Conservation (phyloP, 805 yeast species). For the Zygosaccharomyces gambellarensis region DNA sequence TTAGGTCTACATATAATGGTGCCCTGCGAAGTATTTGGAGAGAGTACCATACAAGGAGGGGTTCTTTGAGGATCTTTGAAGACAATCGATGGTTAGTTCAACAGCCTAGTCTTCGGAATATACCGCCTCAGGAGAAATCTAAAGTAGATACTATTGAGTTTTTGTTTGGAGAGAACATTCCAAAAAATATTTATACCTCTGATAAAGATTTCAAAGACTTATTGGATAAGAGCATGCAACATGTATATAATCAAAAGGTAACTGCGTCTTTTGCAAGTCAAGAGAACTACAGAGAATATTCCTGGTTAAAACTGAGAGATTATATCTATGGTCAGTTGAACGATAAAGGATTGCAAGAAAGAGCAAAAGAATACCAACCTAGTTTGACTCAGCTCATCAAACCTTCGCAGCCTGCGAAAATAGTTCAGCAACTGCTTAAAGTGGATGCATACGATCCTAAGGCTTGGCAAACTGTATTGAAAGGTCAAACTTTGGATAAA, state of each 20-base stretch:
- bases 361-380: constrained; percentile 5
- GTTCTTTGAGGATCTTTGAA: constrained; percentile 9
- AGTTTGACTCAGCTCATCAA: constrained; percentile 14
- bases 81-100: constrained; percentile 16
- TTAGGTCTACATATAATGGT: neutral
- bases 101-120: constrained; percentile 14
- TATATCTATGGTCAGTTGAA: constrained; percentile 16
- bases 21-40: neutral
- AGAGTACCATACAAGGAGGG: neutral
- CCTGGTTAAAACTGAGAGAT: constrained; percentile 20
- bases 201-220: constrained; percentile 9
- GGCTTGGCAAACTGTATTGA: constrained; percentile 14
- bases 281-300: constrained; percentile 4
- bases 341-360: constrained; percentile 5
- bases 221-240: constrained; percentile 15
- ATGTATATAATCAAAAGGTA: constrained; percentile 18
- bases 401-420: constrained; percentile 15
- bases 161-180: constrained; percentile 5
- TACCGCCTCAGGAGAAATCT: constrained; percentile 14
- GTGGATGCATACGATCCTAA: constrained; percentile 9
- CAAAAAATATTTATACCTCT: constrained; percentile 11
- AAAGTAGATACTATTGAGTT: constrained; percentile 6
- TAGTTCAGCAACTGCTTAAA: constrained; percentile 17
- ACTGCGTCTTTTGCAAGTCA: constrained; percentile 8
- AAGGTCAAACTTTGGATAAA: neutral